Evolutionary conservation across 495 filamentous ascomycete genomes (phyloP).

Genomic region (Astrocystis sublimbata): DNA sequence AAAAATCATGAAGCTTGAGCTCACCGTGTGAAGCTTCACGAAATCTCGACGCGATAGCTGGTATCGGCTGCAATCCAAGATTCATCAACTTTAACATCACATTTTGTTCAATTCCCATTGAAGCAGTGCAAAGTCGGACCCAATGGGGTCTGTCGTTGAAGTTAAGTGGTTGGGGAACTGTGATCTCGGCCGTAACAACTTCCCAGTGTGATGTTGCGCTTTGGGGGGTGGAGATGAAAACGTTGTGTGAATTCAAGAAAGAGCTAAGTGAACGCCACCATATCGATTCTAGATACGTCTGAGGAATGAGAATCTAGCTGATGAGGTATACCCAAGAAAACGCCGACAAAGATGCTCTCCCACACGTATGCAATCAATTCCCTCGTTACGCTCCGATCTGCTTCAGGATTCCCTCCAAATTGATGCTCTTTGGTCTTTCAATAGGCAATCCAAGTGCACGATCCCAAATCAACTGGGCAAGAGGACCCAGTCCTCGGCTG

Average conservation of each 20-base stretch:
- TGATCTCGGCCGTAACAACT: neutral
- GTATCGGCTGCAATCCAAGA: neutral
- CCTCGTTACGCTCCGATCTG: slow-evolving; percentile 40
- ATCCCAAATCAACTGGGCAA: slow-evolving; percentile 96
- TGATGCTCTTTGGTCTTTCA: slow-evolving; percentile 96
- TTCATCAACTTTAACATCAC: neutral
- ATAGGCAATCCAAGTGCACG: slow-evolving; percentile 93
- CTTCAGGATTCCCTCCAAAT: slow-evolving; percentile 78
- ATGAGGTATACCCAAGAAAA: slow-evolving; percentile 15
- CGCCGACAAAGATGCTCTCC: slow-evolving; percentile 13
- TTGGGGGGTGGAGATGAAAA: neutral
- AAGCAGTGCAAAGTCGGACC: neutral
- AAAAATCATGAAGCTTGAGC: slow-evolving; percentile 5
- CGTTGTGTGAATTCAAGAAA: neutral
- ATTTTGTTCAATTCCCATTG: neutral
- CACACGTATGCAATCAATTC: slow-evolving; percentile 12
- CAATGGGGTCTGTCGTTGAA: neutral
- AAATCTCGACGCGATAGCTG: neutral
- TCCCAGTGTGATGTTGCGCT: no score
- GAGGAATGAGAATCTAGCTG: slow-evolving; percentile 13
- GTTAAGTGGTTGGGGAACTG: neutral
- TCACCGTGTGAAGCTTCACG: neutral
- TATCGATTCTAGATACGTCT: neutral
- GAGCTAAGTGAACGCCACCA: neutral
- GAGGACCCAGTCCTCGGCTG: slow-evolving; percentile 82